Base-by-base conservation (phyloP, 2,329 filamentous ascomycete species). In the Arthrobotrys sphaeroides region DNA sequence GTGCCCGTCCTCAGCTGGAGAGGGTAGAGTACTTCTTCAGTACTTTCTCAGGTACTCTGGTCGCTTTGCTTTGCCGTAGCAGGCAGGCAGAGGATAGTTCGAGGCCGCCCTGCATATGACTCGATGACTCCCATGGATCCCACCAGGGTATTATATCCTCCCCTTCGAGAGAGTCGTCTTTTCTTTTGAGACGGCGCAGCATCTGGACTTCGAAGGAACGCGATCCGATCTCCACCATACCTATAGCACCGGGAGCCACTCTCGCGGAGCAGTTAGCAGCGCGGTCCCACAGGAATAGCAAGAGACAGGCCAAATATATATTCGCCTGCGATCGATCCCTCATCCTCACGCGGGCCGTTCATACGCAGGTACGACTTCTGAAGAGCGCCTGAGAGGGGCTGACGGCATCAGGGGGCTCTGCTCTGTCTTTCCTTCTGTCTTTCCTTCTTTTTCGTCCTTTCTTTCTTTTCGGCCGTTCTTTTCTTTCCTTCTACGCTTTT, bases 321-420 rank as follows among this genome's bases (percentile, higher is more conserved):
- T n/a, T n/a, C n/a, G n/a, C n/a, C n/a, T n/a, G n/a, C n/a, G n/a
- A 61, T 55, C 61, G 51, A 45, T n/a, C 51, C 43, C 43, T 38
- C n/a, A 28, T 57, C 55, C 72, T 75, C 72, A 75, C 72, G 72
- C 72, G 72, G 72, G 38, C 72, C 61, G 72, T 42, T 75, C 72
- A 75, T 75, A 75, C 72, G 72, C 72, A 75, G 72, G 72, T 75
- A 75, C 72, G 57, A 38, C 36, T 59, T 49, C 26, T 20, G 5
- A 45, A 31, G 57, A 24, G 16, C 43, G 10, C 24, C 45, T 40
- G 55, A 62, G 31, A 43, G 47, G 31, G 62, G 72, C 62, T 75
- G 64, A 69, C 64, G 57, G 72, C 36, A 75, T 75, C 72, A 75
- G 72, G 72, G 64, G 72, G 64, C 72, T 75, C 64, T 65, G 47